Evolutionary conservation across 2,329 filamentous ascomycete genomes (phyloP), one percentile per base, ranked within the genome.

Genomic region (Torrubiellomyces zombiae): DNA sequence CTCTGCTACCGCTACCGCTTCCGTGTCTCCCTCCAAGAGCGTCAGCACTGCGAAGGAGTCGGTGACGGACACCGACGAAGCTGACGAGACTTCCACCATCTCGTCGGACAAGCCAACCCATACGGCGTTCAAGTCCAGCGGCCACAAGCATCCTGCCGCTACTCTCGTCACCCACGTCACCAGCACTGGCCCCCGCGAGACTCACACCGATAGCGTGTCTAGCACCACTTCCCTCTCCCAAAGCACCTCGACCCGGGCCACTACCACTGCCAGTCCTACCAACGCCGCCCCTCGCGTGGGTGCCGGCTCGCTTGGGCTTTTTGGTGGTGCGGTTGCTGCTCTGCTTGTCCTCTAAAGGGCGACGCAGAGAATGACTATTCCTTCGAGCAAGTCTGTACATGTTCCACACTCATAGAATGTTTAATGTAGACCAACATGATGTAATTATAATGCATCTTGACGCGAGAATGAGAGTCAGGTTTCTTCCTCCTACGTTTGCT

Each of bases 341-440:
- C 33, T 50, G 32, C 32, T 61, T 25, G 55, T 52, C 38, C 43
- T 60, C 44, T 62, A 54, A 57, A 40, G 27, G 23, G 14, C 5
- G 7, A 9, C 9, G 18, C 9, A 8, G 9, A 7, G n/a, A 23
- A 18, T 24, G 14, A 18, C 11, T 27, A n/a, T n/a, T n/a, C n/a
- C n/a, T n/a, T n/a, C n/a, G n/a, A n/a, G n/a, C n/a, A n/a, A n/a
- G n/a, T n/a, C n/a, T n/a, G n/a, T n/a, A n/a, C n/a, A n/a, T n/a
- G n/a, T n/a, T n/a, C n/a, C n/a, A n/a, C n/a, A n/a, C n/a, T n/a
- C n/a, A n/a, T n/a, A n/a, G n/a, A n/a, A n/a, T n/a, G n/a, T n/a
- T n/a, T n/a, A n/a, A n/a, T n/a, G n/a, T n/a, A n/a, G n/a, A n/a
- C n/a, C n/a, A n/a, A n/a, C n/a, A n/a, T n/a, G n/a, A n/a, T n/a